A percentile compares a stretch with the other conserved stretches of the same genome.
Evolutionary conservation across 1,284 basidiomycete genomes (phyloP).

Genomic region (Pseudozyma thailandica): DNA sequence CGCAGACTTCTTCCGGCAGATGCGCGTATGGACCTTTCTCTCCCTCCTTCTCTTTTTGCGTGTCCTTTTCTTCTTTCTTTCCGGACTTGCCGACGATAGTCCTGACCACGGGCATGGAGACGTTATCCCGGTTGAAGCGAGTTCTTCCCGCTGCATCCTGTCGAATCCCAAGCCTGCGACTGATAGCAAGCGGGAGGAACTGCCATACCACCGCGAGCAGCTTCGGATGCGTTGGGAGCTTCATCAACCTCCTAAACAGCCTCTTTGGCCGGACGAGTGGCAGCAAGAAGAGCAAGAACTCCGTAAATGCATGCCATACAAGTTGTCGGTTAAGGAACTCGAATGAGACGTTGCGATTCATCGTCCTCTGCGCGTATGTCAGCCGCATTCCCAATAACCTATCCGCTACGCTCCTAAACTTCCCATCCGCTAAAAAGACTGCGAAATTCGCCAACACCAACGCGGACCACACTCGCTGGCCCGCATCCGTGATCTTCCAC

Average conservation of each 20-base stretch:
- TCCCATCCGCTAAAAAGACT: conserved; percentile 85
- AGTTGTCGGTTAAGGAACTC: conserved; percentile 99
- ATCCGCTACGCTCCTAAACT: conserved; percentile 87
- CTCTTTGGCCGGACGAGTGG: conserved; percentile 80
- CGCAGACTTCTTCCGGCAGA: conserved; percentile 56
- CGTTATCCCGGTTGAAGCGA: conserved; percentile 16
- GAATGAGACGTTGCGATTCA: conserved; percentile 89
- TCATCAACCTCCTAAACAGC: conserved; percentile 74
- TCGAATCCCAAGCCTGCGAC: conserved; percentile 45
- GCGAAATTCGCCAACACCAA: conserved; percentile 80
- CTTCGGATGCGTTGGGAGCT: conserved; percentile 63
- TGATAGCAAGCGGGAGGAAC: conserved; percentile 45
- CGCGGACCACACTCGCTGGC: conserved; percentile 76
- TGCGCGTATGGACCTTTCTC: conserved; percentile 50
- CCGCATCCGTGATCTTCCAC: conserved; percentile 78
- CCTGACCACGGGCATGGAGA: conserved; percentile 30
- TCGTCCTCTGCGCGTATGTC: conserved; percentile 77
- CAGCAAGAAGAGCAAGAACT: conserved; percentile 92
- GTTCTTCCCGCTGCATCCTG: conserved; percentile 33
- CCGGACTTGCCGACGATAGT: conserved; percentile 13
- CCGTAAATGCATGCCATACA: conserved; percentile 98
- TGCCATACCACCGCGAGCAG: conserved; percentile 64
- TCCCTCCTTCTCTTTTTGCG: not conserved
- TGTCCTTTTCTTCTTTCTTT: conserved; percentile 3
- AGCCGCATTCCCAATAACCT: conserved; percentile 82